phyloP scores from a whole-genome alignment of 139 green algal genomes.

The Volvox reticuliferus region DNA sequence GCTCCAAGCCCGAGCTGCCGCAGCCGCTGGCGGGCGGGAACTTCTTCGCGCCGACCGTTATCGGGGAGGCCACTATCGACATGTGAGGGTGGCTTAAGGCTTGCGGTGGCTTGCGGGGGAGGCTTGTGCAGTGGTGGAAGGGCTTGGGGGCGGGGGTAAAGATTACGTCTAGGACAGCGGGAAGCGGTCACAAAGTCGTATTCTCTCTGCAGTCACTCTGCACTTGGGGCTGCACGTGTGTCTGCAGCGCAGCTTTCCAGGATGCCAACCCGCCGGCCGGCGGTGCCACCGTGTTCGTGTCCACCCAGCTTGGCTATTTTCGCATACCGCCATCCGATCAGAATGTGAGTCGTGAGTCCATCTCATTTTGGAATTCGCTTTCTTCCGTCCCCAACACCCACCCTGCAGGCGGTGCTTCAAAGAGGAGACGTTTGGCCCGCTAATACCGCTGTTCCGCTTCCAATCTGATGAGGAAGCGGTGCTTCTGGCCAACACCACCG shows the following conservation, averaged over 20 bases:
- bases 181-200: no score
- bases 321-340: no score
- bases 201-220: no score
- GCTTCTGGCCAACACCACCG: conserved; percentile 90
- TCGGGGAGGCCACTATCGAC: conserved; percentile 78
- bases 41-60: conserved; percentile 93
- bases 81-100: conserved; percentile 79
- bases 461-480: conserved; percentile 67
- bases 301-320: no score
- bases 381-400: background rate
- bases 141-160: no score
- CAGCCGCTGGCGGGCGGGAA: conserved; percentile 64
- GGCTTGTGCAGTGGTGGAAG: no score
- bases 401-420: conserved; percentile 79
- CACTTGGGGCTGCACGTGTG: no score
- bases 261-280: no score
- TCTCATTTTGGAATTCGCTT: background rate
- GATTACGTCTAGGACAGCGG: no score
- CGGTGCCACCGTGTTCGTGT: no score
- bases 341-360: background rate
- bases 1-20: conserved; percentile 60
- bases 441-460: conserved; percentile 87
- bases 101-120: no score
- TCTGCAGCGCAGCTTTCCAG: no score
- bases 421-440: conserved; percentile 95